These are phyloP conservation scores for Chenopodium formosanum DNA, from an alignment of 148 eudicot species.

Conservation along the genomic window DNA sequence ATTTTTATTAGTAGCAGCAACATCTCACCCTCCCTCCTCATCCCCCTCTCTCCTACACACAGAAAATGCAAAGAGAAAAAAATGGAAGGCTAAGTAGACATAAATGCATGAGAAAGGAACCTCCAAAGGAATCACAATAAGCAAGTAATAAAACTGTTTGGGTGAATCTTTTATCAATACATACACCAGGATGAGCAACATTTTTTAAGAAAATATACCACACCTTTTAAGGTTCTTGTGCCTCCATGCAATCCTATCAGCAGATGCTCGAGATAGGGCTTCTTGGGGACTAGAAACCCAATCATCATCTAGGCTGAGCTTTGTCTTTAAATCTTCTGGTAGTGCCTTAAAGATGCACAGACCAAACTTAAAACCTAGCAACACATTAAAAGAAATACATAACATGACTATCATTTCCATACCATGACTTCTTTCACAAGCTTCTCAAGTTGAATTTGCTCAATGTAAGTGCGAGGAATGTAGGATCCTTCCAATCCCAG, in stretches of 20 bases:
- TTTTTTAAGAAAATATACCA: background rate
- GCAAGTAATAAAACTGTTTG: background rate
- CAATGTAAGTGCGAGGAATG: constrained; percentile 86
- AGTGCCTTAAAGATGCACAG: constrained; percentile 48
- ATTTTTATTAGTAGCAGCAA: background rate
- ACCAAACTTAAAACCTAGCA: background rate
- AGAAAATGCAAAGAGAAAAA: background rate
- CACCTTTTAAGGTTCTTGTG: constrained; percentile 64
- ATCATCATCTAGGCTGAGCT: constrained; percentile 91
- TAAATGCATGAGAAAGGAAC: background rate
- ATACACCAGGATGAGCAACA: background rate
- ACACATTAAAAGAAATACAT: background rate
- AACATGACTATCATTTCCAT: constrained; percentile 24
- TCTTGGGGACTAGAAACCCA: constrained; percentile 69
- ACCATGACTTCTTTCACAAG: constrained; percentile 96
- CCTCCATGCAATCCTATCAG: constrained; percentile 56
- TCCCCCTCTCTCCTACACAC: background rate
- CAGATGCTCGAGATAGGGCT: constrained; percentile 68
- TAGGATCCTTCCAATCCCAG: constrained; percentile 90
- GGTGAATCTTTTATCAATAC: background rate
- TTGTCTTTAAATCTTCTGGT: constrained; percentile 90
- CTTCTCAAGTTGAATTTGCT: constrained; percentile 94
- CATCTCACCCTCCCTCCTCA: background rate
- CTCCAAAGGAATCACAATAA: background rate
- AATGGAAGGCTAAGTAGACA: background rate